These are phyloP conservation scores for Talaromyces sp. DNA, from an alignment of 2,329 filamentous ascomycete genomes.

Conservation along the genomic window DNA sequence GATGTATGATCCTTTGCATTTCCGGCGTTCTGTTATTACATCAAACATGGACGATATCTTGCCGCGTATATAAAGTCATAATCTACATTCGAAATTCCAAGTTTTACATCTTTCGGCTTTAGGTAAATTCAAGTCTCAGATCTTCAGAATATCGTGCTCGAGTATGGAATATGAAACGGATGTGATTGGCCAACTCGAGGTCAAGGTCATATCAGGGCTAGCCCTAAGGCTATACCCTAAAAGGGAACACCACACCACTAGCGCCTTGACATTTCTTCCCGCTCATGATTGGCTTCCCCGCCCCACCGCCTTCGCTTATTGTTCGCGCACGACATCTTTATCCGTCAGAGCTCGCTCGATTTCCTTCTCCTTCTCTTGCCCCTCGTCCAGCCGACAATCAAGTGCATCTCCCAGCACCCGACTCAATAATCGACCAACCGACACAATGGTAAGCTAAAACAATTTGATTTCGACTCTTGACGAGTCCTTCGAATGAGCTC, in stretches of 20 bases:
- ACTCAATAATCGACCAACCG: conserved; percentile 38
- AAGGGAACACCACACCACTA: background rate
- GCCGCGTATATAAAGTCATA: background rate
- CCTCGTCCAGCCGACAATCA: conserved; percentile 33
- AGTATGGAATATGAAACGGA: background rate
- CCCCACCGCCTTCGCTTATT: conserved; percentile 10
- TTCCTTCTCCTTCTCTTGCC: conserved; percentile 17
- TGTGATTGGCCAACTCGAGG: background rate
- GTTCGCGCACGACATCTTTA: conserved; percentile 11
- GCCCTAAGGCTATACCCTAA: background rate
- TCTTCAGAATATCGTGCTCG: background rate
- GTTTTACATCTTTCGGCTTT: too few relatives aligned
- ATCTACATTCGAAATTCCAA: background rate
- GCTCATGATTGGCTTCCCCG: background rate
- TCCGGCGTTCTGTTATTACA: background rate
- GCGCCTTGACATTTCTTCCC: background rate
- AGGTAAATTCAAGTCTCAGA: background rate
- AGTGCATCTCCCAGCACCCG: conserved; percentile 40
- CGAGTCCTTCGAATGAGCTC: conserved; percentile 34
- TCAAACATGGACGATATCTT: background rate
- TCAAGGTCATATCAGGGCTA: background rate
- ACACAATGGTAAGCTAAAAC: conserved; percentile 58
- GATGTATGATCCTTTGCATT: background rate
- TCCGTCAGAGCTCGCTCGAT: background rate
- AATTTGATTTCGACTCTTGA: conserved; percentile 35